A percentile compares a stretch with the other conserved stretches of the same genome.
These are phyloP conservation scores for Mycena citricolor DNA, from an alignment of 1,284 basidiomycete species.

Conservation along the genomic window DNA sequence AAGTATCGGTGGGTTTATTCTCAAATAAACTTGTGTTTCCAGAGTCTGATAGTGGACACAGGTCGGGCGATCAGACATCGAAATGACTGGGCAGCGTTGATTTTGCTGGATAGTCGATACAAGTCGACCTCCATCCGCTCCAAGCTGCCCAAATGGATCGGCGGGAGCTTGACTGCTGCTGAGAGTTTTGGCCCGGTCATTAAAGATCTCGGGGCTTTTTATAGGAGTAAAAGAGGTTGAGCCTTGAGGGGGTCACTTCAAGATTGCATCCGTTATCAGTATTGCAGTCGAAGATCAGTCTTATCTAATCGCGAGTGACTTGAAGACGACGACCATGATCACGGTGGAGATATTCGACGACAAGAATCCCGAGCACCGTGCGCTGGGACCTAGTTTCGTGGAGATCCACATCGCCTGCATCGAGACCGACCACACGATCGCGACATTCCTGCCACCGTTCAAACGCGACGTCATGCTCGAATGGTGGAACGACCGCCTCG, in stretches of 20 bases:
- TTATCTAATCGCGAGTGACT: no score
- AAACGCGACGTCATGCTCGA: conserved; percentile 10
- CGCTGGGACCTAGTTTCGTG: conserved; percentile 11
- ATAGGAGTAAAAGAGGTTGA: conserved; percentile 51
- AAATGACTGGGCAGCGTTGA: conserved; percentile 81
- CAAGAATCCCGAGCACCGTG: conserved; percentile 1
- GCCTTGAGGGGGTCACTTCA: no score
- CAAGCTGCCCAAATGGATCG: conserved; percentile 91
- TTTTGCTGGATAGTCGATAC: conserved; percentile 86
- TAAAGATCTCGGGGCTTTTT: conserved; percentile 71
- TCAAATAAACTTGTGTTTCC: conserved; percentile 6
- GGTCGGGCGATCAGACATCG: conserved; percentile 89
- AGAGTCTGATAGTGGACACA: conserved; percentile 30
- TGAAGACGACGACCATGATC: no score
- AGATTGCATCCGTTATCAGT: no score
- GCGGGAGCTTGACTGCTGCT: conserved; percentile 57
- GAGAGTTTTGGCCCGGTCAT: conserved; percentile 76
- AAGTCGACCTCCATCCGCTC: conserved; percentile 59
- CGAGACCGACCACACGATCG: conserved; percentile 17
- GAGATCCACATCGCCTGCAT: conserved; percentile 26
- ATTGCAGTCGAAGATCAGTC: no score
- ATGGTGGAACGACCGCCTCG: conserved; percentile 12
- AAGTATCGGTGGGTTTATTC: conserved; percentile 75
- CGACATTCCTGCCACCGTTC: conserved; percentile 19
- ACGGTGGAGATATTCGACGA: conserved; percentile 13